These are phyloP conservation scores for Acacia melanoxylon DNA, from an alignment of 306 rosid genomes.

Conservation along the genomic window DNA sequence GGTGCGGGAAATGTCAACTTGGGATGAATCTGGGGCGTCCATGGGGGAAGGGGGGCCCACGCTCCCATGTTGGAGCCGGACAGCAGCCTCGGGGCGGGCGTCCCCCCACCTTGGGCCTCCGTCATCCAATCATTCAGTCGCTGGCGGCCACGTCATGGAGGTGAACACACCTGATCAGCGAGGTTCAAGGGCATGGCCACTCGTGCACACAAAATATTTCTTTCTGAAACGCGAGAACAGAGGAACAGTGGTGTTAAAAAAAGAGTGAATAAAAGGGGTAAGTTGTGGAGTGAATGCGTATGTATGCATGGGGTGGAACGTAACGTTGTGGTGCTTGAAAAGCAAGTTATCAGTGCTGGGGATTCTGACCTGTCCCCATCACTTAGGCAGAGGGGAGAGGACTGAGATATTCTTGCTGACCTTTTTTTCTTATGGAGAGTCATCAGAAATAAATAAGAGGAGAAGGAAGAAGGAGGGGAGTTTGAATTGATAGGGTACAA, in stretches of 20 bases:
- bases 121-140: not conserved
- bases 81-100: conserved; percentile 34
- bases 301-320: conserved; percentile 33
- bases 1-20: conserved; percentile 30
- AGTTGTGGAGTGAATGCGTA: conserved; percentile 5
- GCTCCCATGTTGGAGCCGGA: conserved; percentile 13
- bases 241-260: too few relatives aligned
- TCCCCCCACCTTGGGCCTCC: not conserved
- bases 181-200: conserved; percentile 14
- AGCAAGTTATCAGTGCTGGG: conserved; percentile 39
- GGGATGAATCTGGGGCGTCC: conserved; percentile 29
- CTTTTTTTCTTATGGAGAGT: not conserved
- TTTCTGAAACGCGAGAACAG: not conserved
- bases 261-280: not conserved
- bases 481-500: not conserved
- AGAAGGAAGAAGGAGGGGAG: not conserved
- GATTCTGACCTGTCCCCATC: conserved; percentile 23
- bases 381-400: conserved; percentile 19
- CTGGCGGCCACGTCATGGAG: conserved; percentile 18
- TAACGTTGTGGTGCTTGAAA: conserved; percentile 42
- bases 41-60: conserved; percentile 36
- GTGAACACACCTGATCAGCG: conserved; percentile 38
- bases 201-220: conserved; percentile 10
- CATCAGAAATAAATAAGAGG: too few relatives aligned
- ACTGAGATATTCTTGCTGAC: conserved; percentile 23